A percentile compares a stretch with the other conserved stretches of the same genome.
Evolutionary conservation across 108 stramenopile species (phyloP).

Genomic region (Hondaea fermentalgiana): DNA sequence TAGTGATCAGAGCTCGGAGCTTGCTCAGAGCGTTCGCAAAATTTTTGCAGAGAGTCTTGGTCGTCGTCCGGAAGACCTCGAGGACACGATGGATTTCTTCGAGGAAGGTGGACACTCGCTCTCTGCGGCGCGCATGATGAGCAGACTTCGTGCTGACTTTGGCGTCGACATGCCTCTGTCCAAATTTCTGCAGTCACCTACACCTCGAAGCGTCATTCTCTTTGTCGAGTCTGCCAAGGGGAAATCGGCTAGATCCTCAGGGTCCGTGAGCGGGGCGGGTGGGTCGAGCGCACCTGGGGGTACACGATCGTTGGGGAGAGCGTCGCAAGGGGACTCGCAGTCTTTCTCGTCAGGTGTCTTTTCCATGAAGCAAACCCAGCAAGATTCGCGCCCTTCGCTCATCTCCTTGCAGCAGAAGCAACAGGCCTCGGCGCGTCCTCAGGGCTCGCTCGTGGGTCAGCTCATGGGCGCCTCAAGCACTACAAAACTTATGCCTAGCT

Average conservation of each 20-base stretch:
- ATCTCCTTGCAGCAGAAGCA: no score
- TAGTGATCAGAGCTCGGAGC: neutral
- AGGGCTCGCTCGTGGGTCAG: no score
- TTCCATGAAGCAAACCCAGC: no score
- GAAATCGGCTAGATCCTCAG: neutral
- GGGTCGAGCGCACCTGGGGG: neutral
- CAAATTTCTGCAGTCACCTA: neutral
- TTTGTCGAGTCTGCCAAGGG: neutral
- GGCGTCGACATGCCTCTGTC: neutral
- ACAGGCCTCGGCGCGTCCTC: no score
- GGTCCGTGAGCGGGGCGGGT: neutral
- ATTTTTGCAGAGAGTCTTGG: neutral
- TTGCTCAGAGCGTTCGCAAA: neutral
- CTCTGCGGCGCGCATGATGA: neutral
- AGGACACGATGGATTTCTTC: neutral
- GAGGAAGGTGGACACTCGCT: neutral
- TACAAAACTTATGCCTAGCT: neutral
- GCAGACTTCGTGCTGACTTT: neutral
- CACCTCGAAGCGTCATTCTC: neutral
- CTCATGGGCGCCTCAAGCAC: neutral
- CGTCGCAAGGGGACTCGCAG: no score
- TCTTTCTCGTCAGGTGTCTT: no score
- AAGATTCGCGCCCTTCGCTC: no score
- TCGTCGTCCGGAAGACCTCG: neutral
- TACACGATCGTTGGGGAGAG: no score